A percentile compares a stretch with the other conserved stretches of the same genome.
Conservation (phyloP, 1,284 basidiomycete genomes). For the Tilletia setariae region DNA sequence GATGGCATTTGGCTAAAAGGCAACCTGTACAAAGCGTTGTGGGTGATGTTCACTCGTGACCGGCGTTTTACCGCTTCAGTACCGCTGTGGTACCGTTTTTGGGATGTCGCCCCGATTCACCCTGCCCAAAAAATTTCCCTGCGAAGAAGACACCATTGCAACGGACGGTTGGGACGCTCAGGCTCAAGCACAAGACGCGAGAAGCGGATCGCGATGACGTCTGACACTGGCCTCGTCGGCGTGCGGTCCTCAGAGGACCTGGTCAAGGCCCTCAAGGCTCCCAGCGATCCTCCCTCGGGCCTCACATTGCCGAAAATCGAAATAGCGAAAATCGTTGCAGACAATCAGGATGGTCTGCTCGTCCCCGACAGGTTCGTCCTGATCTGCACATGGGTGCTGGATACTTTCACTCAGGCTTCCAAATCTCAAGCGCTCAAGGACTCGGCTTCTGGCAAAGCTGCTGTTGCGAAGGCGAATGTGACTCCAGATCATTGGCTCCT, state of each 20-base stretch:
- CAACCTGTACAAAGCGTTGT: no score
- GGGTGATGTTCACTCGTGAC: no score
- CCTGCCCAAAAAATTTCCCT: background rate
- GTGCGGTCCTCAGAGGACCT: background rate
- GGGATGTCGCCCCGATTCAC: no score
- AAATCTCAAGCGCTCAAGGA: background rate
- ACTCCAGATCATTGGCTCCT: background rate
- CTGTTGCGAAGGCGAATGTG: background rate
- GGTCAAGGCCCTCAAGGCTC: conserved; percentile 11
- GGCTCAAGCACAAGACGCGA: background rate
- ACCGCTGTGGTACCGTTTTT: no score
- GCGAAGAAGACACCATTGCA: no score
- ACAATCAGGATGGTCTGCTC: background rate
- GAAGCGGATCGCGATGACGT: background rate
- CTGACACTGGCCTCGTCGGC: background rate
- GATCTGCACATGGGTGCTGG: background rate
- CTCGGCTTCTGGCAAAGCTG: no score
- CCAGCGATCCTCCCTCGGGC: conserved; percentile 5
- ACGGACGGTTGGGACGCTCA: no score
- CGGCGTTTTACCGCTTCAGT: no score
- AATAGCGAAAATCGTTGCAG: background rate
- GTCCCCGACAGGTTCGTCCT: background rate
- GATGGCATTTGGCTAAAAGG: no score
- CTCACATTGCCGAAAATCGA: conserved; percentile 6
- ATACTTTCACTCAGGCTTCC: background rate